These are phyloP conservation scores for Thraustotheca clavata DNA, from an alignment of 352 stramenopile species.

Conservation along the genomic window DNA sequence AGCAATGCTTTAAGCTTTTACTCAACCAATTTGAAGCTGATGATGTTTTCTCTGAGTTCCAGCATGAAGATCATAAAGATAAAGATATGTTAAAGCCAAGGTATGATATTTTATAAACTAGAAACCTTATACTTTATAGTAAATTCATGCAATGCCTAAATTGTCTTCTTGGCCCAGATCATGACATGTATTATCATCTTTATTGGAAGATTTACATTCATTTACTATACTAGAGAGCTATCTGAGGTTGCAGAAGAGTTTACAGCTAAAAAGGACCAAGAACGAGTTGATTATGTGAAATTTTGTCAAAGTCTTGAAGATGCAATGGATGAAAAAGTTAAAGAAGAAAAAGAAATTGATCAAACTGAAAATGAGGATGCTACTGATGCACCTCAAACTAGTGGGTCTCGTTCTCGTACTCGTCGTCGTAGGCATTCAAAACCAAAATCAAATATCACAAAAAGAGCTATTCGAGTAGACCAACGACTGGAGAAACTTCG, in stretches of 20 bases:
- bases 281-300: conserved; percentile 8
- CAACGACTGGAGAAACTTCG: conserved; percentile 40
- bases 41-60: conserved; percentile 19
- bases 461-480: conserved; percentile 35
- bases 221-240: not conserved
- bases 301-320: conserved; percentile 15
- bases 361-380: not conserved
- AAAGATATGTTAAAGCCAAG: not conserved
- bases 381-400: too few species aligned
- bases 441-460: conserved; percentile 3
- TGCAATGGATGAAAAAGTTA: not conserved
- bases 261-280: conserved; percentile 4
- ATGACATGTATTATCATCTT: not conserved
- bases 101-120: not conserved
- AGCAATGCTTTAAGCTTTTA: not conserved
- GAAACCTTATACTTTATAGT: not conserved
- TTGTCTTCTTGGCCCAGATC: not conserved
- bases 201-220: not conserved
- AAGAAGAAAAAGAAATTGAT: not conserved
- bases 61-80: not conserved
- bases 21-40: conserved; percentile 11
- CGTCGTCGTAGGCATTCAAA: not conserved
- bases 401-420: too few species aligned
- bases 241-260: not conserved
- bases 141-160: conserved; percentile 2